Percentiles rank a stretch among this genome's conserved stretches.
Conservation (phyloP, 1,284 basidiomycete genomes). For the Austropuccinia psidii region DNA sequence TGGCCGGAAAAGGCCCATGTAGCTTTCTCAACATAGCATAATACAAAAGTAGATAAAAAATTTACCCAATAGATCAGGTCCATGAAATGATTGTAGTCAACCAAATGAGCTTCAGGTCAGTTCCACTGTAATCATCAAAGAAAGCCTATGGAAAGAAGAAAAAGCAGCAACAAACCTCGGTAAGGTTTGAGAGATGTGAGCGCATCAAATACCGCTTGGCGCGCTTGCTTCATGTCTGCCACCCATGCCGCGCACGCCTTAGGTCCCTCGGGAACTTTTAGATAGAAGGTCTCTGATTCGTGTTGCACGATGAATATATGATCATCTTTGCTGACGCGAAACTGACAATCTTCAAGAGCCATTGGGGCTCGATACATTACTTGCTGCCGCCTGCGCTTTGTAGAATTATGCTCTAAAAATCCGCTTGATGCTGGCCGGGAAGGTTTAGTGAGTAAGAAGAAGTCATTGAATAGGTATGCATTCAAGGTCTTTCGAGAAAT, state of each 20-base stretch:
- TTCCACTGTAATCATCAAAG: too few relatives aligned
- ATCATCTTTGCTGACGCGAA: constrained; percentile 5
- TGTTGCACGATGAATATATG: background rate
- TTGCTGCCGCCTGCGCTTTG: background rate
- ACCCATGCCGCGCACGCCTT: background rate
- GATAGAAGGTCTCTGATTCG: constrained; percentile 2
- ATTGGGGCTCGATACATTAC: constrained; percentile 31
- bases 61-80: too few relatives aligned
- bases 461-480: constrained; percentile 33
- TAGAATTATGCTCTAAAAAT: background rate
- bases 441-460: constrained; percentile 12
- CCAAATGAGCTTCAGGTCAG: too few relatives aligned
- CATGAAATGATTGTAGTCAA: too few relatives aligned
- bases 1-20: too few relatives aligned
- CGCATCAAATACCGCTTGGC: constrained; percentile 14
- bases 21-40: too few relatives aligned
- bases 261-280: constrained; percentile 13
- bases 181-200: constrained; percentile 1
- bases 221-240: constrained; percentile 5
- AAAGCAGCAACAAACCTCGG: constrained; percentile 27
- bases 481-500: constrained; percentile 21
- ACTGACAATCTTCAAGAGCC: constrained; percentile 27
- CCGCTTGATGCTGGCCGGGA: background rate
- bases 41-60: too few relatives aligned
- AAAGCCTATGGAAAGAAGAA: too few relatives aligned